Evolutionary conservation across 2,329 filamentous ascomycete species (phyloP), one percentile per base, ranked within the genome.

Genomic region (Aureobasidium melanogenum): DNA sequence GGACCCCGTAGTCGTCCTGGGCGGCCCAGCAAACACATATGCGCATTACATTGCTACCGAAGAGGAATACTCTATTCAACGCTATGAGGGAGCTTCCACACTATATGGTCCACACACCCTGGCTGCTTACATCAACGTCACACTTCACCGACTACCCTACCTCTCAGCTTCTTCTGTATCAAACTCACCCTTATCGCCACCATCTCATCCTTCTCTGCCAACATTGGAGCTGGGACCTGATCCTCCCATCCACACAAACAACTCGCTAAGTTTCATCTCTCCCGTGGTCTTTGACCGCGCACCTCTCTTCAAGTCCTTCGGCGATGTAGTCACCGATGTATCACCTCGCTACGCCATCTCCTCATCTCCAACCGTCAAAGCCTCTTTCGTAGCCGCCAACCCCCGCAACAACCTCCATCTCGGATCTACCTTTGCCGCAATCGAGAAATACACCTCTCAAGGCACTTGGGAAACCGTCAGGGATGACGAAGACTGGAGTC

Each of bases 21-120:
- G 92, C 28, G 91, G 89, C 0, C 92, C 93, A 0, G 91, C 91
- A 55, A 97, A 97, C 72, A 91, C 84, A 62, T 97, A 97, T 73
- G 86, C 89, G 3, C 89, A 93, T 73, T 93, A 93, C 73, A 84
- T 91, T 62, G 74, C 86, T 1, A 93, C 91, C 0, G 82, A 85
- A 30, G 89, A 95, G 72, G 89, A 96, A 73, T 95, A 94, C 72
- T 76, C 77, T 14, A 79, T 94, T 48, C 93, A 97, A 75, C 87
- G 93, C 10, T 97, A 97, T 74, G 93, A 97, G 76, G 93, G 92
- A n/a, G 93, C 90, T 0, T 93, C 88, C 7, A 97, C 93, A 0
- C 83, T 97, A 2, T 94, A 89, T 71, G 93, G 93, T 0, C 88
- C 83, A 2, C 85, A 91, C 72, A 89, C 91, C 0, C 81, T 97